phyloP scores from a whole-genome alignment of 768 basidiomycete species.

The Crepidotus variabilis region DNA sequence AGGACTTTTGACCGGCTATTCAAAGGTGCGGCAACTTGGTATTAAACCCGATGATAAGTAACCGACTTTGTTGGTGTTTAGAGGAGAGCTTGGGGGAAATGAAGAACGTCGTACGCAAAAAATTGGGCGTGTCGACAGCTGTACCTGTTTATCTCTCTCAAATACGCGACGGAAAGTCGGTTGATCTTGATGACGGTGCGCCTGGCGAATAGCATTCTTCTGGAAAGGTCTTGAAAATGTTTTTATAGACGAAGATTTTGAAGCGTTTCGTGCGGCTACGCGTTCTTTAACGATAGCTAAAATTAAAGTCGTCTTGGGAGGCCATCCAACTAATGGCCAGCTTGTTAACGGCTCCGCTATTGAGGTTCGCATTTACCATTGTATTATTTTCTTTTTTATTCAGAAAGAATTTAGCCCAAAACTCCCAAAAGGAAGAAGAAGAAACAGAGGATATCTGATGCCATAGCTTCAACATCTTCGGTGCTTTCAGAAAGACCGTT shows the following conservation, averaged over 20 bases:
- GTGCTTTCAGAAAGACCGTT: conserved; percentile 6
- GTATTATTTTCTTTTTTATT: no score
- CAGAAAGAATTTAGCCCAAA: no score
- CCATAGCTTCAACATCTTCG: conserved; percentile 1
- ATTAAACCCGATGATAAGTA: conserved; percentile 2
- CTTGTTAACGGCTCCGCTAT: background rate
- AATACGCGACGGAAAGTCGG: conserved; percentile 44
- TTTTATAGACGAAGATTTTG: conserved; percentile 70
- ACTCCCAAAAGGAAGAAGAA: background rate
- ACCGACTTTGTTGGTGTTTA: conserved; percentile 21
- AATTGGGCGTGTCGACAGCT: conserved; percentile 47
- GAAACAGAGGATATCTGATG: background rate
- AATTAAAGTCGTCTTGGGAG: conserved; percentile 35
- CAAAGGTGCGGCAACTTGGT: conserved; percentile 33
- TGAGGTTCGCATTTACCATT: no score
- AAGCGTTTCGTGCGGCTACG: conserved; percentile 57
- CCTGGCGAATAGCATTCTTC: conserved; percentile 4
- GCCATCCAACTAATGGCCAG: conserved; percentile 3
- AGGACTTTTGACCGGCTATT: conserved; percentile 52
- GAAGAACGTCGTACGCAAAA: conserved; percentile 54
- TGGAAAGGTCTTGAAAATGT: background rate
- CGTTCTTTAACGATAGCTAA: conserved; percentile 27
- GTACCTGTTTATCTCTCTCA: conserved; percentile 41
- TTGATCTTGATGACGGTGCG: conserved; percentile 79
- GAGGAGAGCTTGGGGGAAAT: conserved; percentile 60